Base-by-base conservation (phyloP, 768 basidiomycete genomes). In the Lactarius hengduanensis region DNA sequence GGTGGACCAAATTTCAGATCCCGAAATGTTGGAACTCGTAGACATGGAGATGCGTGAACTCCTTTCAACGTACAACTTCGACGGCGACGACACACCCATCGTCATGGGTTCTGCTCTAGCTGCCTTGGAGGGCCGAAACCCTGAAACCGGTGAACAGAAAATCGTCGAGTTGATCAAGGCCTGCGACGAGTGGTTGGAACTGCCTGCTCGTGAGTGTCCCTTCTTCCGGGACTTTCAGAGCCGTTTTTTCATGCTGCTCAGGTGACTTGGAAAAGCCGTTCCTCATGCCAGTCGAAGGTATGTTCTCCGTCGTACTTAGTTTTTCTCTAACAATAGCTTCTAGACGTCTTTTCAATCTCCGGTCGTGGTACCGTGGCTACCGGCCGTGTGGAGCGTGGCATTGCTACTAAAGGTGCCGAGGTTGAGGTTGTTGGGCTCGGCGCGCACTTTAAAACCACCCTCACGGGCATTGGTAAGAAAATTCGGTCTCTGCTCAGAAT, bases 21-120 rank as follows among this genome's bases (percentile, higher is more conserved):
- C 90, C 6, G 97, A 99, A 83, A 98, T 99, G 95, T 81, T 98
- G 64, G 94, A 97, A 81, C 90, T 99, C 66, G 97, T 99, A 67
- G 97, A 99, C 72, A 98, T 99, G 96, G 97, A 99, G 84, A 99
- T 99, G 89, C 89, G 97, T 66, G 97, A 99, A 75, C 83, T 99
- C 13, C 84, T 99, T 28, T 80, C 87, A 4, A 87, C 87, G 16
- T 98, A 98, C 81, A 92, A 94, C 73, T 99, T 91, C 70, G 97
- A 99, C 72, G 97, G 97, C 62, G 97, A 99, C 77, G 84, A 89
- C 72, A 98, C 97, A 0, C 97, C 97, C n/a, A 98, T 99, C 73
- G 77, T 98, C 74, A 95, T 94, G 91, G 97, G 97, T 55, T 96
- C 95, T 22, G 97, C 97, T 64, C 82, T 99, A 65, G 94, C 95